Evolutionary conservation across 2,329 filamentous ascomycete species (phyloP), one percentile per base, ranked within the genome.

Genomic region (Exophiala spinifera): DNA sequence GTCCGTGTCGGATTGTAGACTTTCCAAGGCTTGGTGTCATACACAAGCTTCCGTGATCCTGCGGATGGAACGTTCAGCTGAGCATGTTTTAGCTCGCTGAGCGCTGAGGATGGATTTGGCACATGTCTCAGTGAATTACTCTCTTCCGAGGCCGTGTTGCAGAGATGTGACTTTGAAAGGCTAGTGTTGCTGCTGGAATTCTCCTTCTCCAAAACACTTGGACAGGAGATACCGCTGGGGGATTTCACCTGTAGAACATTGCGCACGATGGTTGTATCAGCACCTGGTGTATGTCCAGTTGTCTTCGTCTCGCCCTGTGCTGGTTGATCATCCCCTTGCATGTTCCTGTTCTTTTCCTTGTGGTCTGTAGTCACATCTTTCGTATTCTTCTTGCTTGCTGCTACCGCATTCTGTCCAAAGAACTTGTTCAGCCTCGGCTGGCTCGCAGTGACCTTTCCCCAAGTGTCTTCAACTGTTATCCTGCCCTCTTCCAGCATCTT

Each of bases 361-460:
- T 25, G 21, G 25, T 11, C 43, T 13, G 37, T 23, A 21, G 34
- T 14, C 11, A 25, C 39, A 2, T 37, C 15, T 23, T 25, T 17
- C 14, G 7, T 6, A 8, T 23, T 43, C 15, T 39, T 28, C 28
- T 50, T 55, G n/a, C n/a, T n/a, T 17, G 37, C 15, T 8, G 45
- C 17, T 17, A 44, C 20, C 5, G 39, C 23, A 4, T 44, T 52
- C 21, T 46, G 56, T 19, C 50, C 56, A 49, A 64, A 64, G 51
- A 63, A 64, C 11, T 40, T 59, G 40, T 60, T 60, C 46, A 64
- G 45, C 40, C 62, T 49, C 2, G 54, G 59, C 44, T 64, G 62
- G 36, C 62, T 64, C 2, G 61, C 59, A 1, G 54, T 56, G 15
- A 64, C 59, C 48, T 63, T 64, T 6, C 60, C 62, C 62, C 60